phyloP scores from a whole-genome alignment of 495 filamentous ascomycete species.

The Penicillium taxi region DNA sequence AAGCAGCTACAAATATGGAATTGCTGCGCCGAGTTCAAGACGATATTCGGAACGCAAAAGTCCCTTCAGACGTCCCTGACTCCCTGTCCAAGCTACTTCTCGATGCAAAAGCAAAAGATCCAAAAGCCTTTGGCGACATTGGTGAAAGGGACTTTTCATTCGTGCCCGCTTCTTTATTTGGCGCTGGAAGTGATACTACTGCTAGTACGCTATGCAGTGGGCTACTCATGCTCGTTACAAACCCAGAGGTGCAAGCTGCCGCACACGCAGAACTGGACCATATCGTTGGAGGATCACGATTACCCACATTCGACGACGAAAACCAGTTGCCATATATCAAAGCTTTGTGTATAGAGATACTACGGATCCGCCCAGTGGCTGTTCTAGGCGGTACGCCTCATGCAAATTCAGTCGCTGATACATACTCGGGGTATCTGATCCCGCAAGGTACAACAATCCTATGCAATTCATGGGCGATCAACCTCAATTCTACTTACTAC shows the following conservation, averaged over 20 bases:
- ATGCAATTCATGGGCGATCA: conserved; percentile 39
- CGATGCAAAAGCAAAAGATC: conserved; percentile 27
- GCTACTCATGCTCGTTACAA: conserved; percentile 48
- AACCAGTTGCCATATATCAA: conserved; percentile 26
- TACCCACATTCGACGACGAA: conserved; percentile 14
- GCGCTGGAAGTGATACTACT: conserved; percentile 59
- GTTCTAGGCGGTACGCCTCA: conserved; percentile 46
- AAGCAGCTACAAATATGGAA: conserved; percentile 8
- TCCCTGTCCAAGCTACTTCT: conserved; percentile 28
- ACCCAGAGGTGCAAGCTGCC: conserved; percentile 32
- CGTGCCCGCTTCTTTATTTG: conserved; percentile 37
- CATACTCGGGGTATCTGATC: conserved; percentile 41
- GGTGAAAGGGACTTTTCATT: conserved; percentile 39
- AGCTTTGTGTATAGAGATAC: conserved; percentile 27
- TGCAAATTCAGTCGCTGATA: conserved; percentile 41
- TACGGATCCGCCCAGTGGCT: conserved; percentile 27
- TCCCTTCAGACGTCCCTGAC: conserved; percentile 6
- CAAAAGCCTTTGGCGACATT: conserved; percentile 22
- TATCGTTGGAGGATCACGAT: conserved; percentile 9
- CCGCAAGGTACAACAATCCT: conserved; percentile 38
- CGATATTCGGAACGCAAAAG: conserved; percentile 6
- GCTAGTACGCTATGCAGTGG: conserved; percentile 53
- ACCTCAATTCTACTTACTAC: conserved; percentile 33
- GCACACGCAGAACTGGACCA: conserved; percentile 42
- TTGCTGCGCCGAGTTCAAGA: conserved; percentile 9